Base-by-base conservation (phyloP, 495 filamentous ascomycete species). In the Xylaria venustula region DNA sequence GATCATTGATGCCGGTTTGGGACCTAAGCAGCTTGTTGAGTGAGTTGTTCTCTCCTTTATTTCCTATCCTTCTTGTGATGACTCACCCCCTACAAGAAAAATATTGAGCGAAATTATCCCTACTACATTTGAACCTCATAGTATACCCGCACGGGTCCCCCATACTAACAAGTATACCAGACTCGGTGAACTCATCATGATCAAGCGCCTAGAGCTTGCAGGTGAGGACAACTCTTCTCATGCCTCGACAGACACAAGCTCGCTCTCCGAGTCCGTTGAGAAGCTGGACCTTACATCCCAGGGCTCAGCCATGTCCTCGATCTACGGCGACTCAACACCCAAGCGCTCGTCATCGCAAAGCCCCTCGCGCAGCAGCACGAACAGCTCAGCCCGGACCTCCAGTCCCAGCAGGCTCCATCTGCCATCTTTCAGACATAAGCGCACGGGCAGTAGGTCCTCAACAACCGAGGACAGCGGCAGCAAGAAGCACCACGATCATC, bases 161-260 rank as follows among this genome's bases (percentile, higher is more conserved):
- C n/a, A 15, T 42, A 56, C 66, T 75, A 59, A 76, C 53, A 52
- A n/a, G 6, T 40, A 19, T 23, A 23, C 4, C 12, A 81, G 79
- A 69, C 64, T 81, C 7, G 92, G 93, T 3, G 91, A 96, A 69
- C 71, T 97, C 48, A 78, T 93, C 51, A 91, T 93, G 86, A 73
- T 76, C 45, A 58, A 73, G 7, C 63, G 68, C 46, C 67, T 75
- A 9, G 54, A 53, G 0, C 54, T 58, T 23, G 58, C 66, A 9
- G 74, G 75, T 45, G 66, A 67, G 32, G 70, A 69, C 19, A 60
- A 57, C 0, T 61, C 65, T 3, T 61, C 62, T 0, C 62, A 54
- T 7, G 68, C 60, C 36, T 73, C 69, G 15, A 61, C 56, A 4
- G 64, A 68, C 12, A 34, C 19, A 19, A 63, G 63, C n/a, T 64